Evolutionary conservation across 208 protist genomes (phyloP), one percentile per base, ranked within the genome.

Genomic region (Novymonas esmeraldas): DNA sequence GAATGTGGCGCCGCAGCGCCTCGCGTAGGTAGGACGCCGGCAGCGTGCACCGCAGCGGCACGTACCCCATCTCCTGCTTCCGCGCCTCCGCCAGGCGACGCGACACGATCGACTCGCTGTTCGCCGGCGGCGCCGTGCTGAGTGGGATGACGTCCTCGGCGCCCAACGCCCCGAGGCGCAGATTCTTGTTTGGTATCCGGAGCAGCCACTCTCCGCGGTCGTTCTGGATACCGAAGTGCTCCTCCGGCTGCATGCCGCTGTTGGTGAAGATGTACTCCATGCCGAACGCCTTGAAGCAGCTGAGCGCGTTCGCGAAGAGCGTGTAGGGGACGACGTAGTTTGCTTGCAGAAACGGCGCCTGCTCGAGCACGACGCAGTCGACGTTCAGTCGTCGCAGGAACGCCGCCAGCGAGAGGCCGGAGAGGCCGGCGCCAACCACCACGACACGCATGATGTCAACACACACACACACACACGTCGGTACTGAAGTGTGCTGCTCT

Each of bases 291-390:
- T 93, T 93, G 66, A 84, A 96, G 59, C 92, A 96, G 59, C 87
- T 96, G 14, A 96, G 68, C 1, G 92, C 92, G 70, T 94, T 94
- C 11, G 92, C 92, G 63, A 86, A 96, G 26, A 96, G 75, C 1
- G 76, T 85, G 48, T 90, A 85, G 1, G 91, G 91, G 11, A 72
- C 18, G 13, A 81, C 64, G 69, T 92, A 94, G 49, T 65, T 61
- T 2, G 87, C 84, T 16, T 87, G 58, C 29, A 93, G 61, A 74
- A 85, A 89, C 3, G 89, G 83, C 18, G 83, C 64, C 65, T 96
- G 82, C 65, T 96, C 92, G 0, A 96, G 62, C 3, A 96, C 89
- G n/a, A 96, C 78, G 57, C 85, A 93, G 46, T 96, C 89, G 29
- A 95, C 71, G 65, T 95, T 96, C 13, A 94, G 70, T 13, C 87